Percentiles rank a stretch among this genome's conserved stretches.
Evolutionary conservation across 2,329 filamentous ascomycete species (phyloP).

Genomic region (Orbilia quercus): DNA sequence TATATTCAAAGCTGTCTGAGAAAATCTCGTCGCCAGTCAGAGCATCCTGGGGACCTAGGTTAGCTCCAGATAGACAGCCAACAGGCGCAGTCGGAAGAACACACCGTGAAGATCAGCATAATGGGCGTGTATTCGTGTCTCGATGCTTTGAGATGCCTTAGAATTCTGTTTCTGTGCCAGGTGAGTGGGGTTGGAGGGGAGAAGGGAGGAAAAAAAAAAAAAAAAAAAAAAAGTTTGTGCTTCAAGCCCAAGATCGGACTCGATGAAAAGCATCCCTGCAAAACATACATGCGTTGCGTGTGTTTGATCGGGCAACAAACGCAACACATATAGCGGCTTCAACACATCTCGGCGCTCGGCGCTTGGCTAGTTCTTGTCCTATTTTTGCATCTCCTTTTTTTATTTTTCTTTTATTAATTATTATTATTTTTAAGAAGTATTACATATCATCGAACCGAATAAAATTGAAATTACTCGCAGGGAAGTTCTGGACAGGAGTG

Average conservation of each 20-base stretch:
- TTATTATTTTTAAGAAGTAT: no score
- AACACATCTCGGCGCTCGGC: background rate
- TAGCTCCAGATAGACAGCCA: background rate
- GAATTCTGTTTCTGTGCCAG: background rate
- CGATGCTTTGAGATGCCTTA: background rate
- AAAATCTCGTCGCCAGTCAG: conserved; percentile 93
- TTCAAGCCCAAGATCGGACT: no score
- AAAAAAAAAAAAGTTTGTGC: background rate
- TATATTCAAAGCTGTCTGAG: conserved; percentile 91
- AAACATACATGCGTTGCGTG: no score
- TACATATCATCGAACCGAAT: no score
- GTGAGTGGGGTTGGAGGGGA: background rate
- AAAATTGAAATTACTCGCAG: background rate
- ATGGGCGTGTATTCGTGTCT: conserved; percentile 65
- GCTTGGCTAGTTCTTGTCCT: no score
- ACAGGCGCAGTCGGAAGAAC: background rate
- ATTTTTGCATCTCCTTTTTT: background rate
- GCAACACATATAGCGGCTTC: no score
- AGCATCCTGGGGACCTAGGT: conserved; percentile 73
- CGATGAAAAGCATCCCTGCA: background rate
- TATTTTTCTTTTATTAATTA: background rate
- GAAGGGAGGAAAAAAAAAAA: background rate
- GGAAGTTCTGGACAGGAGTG: background rate
- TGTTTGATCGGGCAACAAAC: conserved; percentile 2
- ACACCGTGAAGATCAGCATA: conserved; percentile 80